Base-by-base conservation (phyloP, 768 basidiomycete species). In the Rhizopogon rudus region DNA sequence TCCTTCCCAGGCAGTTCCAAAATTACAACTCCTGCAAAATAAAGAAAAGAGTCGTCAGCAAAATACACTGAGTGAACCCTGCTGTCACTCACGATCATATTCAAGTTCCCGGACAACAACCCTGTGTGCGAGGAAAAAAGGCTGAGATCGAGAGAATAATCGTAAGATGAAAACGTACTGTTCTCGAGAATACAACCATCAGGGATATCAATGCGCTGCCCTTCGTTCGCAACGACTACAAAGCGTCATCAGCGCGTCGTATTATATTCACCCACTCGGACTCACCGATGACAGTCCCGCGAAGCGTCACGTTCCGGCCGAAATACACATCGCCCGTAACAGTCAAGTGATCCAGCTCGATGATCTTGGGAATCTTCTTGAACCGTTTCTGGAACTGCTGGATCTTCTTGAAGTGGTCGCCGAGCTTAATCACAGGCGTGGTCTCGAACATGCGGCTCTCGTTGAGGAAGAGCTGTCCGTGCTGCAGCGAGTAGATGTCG, bases 351-450 rank as follows among this genome's bases (percentile, higher is more conserved):
- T 88, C 87, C 44, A 87, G 76, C 67, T 88, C 87, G 58, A 84
- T 72, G 60, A 88, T 83, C 67, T 80, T 80, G 37, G 87, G 87
- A 54, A 88, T 86, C 67, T 82, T 81, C 73, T 84, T 83, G 82
- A 88, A 87, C 13, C 86, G 80, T 64, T 86, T 85, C 71, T 87
- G 83, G 75, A 87, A 87, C 61, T 83, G 71, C 50, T 74, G 74
- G 54, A 82, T 81, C 79, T 88, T 88, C 78, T 88, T 88, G 73
- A 88, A 88, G 65, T 83, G 79, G 65, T 86, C 85, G 31, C 86
- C 85, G 35, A 88, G 83, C 75, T 88, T 88, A 73, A 88, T 82
- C 56, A 88, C 87, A 2, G 87, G 87, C 2, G 83, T 81, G 20
- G 76, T 77, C 61, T 74, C 75, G 67, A 86, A 86, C 75, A 84